These are phyloP conservation scores for Iris macrosiphon DNA, from an alignment of 106 monocot species.

Conservation along the genomic window DNA sequence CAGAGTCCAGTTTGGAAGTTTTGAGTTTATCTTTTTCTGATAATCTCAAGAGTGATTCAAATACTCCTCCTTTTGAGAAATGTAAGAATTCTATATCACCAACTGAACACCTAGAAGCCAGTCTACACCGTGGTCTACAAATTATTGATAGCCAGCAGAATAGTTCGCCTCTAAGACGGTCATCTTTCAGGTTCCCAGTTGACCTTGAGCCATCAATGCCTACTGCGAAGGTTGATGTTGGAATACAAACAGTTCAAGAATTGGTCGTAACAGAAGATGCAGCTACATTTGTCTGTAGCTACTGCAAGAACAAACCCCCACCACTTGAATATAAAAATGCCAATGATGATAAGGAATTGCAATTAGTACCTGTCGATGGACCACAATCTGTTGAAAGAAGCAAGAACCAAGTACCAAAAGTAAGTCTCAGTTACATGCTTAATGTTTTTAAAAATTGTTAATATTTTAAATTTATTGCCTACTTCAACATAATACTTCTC, in stretches of 20 bases:
- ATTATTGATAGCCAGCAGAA: slow-evolving; percentile 48
- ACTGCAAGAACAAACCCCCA: slow-evolving; percentile 41
- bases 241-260: slow-evolving; percentile 56
- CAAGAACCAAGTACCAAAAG: slow-evolving; percentile 62
- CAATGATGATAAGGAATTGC: slow-evolving; percentile 32
- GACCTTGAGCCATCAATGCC: slow-evolving; percentile 35
- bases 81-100: slow-evolving; percentile 22
- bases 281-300: slow-evolving; percentile 40
- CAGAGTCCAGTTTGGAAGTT: slow-evolving; percentile 10
- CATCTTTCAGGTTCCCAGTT: slow-evolving; percentile 48
- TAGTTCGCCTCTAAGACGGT: slow-evolving; percentile 36
- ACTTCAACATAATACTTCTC: not conserved
- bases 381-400: slow-evolving; percentile 29
- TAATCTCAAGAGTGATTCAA: slow-evolving; percentile 11
- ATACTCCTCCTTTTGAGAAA: slow-evolving; percentile 5
- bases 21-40: slow-evolving; percentile 19
- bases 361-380: slow-evolving; percentile 53
- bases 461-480: not conserved
- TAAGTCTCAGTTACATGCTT: slow-evolving; percentile 12
- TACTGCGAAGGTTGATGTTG: slow-evolving; percentile 46
- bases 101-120: slow-evolving; percentile 62
- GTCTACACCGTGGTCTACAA: slow-evolving; percentile 75
- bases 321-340: slow-evolving; percentile 31
- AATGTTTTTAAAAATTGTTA: not conserved
- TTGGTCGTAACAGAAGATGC: slow-evolving; percentile 27